Evolutionary conservation across 495 filamentous ascomycete genomes (phyloP).

Genomic region (Aspergillus steynii): DNA sequence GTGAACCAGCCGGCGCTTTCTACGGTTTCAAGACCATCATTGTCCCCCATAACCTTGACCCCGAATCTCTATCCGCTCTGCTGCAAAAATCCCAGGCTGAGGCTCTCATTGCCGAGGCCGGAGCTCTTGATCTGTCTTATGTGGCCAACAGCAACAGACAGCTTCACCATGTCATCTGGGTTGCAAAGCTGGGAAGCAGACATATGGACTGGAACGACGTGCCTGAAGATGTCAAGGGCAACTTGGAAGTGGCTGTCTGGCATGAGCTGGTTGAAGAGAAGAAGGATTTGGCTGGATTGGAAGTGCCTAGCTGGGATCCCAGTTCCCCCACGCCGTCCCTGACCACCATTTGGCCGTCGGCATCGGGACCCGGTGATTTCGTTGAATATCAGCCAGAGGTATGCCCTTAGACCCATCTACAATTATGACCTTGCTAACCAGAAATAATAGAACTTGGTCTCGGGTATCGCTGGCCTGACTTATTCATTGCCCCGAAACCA

Average conservation of each 20-base stretch:
- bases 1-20: slow-evolving; percentile 67
- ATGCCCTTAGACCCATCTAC: slow-evolving; percentile 12
- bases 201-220: slow-evolving; percentile 92
- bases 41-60: slow-evolving; percentile 75
- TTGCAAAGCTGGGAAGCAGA: slow-evolving; percentile 84
- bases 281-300: slow-evolving; percentile 39
- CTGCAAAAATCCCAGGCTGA: slow-evolving; percentile 72
- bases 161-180: slow-evolving; percentile 84
- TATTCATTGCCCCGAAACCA: slow-evolving; percentile 71
- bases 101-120: slow-evolving; percentile 78
- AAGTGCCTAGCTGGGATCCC: slow-evolving; percentile 53
- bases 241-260: slow-evolving; percentile 80
- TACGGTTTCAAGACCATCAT: slow-evolving; percentile 79
- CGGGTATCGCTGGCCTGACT: slow-evolving; percentile 77
- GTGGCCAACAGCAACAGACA: slow-evolving; percentile 65
- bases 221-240: slow-evolving; percentile 68
- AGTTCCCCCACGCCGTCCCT: slow-evolving; percentile 54
- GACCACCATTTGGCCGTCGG: slow-evolving; percentile 59
- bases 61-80: slow-evolving; percentile 64
- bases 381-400: slow-evolving; percentile 72
- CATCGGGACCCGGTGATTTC: slow-evolving; percentile 59
- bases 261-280: slow-evolving; percentile 76
- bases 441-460: slow-evolving; percentile 63
- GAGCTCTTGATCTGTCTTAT: slow-evolving; percentile 78
- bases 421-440: slow-evolving; percentile 16